A percentile compares a stretch with the other conserved stretches of the same genome.
These are phyloP conservation scores for Eimeria praecox DNA, from an alignment of 169 alveolate genomes.

Conservation along the genomic window DNA sequence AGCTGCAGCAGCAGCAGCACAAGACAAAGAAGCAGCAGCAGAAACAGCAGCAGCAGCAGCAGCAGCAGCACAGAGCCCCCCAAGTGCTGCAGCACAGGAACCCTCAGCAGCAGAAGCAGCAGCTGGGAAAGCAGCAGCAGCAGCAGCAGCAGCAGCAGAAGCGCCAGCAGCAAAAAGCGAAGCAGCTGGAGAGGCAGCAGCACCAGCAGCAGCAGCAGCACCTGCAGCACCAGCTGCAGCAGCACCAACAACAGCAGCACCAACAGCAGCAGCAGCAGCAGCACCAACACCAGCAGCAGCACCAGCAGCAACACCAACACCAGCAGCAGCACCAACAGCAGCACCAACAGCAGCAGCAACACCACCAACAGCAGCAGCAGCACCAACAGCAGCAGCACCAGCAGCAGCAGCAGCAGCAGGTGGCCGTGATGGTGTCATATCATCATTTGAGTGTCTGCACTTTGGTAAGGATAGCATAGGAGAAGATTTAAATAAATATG, in stretches of 20 bases:
- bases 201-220: background rate
- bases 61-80: background rate
- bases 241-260: background rate
- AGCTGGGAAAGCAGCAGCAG: constrained; percentile 7
- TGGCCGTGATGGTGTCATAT: too few relatives aligned
- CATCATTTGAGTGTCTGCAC: background rate
- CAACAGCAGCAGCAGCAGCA: background rate
- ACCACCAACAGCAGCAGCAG: background rate
- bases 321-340: background rate
- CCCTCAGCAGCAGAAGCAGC: background rate
- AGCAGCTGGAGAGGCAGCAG: background rate
- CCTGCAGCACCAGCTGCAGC: background rate
- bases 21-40: background rate
- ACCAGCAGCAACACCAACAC: background rate
- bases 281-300: background rate
- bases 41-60: background rate
- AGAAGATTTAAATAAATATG: background rate
- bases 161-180: background rate
- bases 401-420: constrained; percentile 42
- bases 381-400: constrained; percentile 24
- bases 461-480: background rate
- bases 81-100: background rate
- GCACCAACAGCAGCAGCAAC: background rate
- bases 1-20: background rate
- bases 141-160: background rate